These are phyloP conservation scores for Wolfiporia cocos DNA, from an alignment of 1,284 basidiomycete genomes.

Conservation along the genomic window DNA sequence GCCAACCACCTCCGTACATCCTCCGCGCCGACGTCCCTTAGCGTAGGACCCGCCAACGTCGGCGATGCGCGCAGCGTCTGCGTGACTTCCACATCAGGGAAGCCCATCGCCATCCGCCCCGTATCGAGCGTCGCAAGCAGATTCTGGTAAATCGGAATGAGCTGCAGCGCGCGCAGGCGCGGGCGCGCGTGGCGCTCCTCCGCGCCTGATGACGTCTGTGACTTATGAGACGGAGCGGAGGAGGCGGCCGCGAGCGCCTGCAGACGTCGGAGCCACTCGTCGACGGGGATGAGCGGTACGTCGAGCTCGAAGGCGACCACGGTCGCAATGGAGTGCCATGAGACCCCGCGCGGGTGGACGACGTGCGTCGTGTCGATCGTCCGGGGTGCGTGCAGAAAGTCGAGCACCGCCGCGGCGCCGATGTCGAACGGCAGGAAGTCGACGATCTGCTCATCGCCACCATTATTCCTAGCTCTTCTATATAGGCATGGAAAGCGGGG, in stretches of 20 bases:
- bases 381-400: conserved; percentile 2
- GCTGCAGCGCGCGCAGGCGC: neutral
- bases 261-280: conserved; percentile 11
- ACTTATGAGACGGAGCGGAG: neutral
- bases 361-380: neutral
- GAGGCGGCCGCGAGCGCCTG: conserved; percentile 8
- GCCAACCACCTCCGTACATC: neutral
- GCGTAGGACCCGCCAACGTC: neutral
- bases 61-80: neutral
- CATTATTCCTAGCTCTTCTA: conserved; percentile 4
- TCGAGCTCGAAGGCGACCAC: neutral
- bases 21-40: neutral
- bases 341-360: neutral
- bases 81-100: neutral
- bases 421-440: neutral
- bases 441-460: neutral
- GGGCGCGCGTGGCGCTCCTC: neutral
- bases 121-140: neutral
- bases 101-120: neutral
- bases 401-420: neutral
- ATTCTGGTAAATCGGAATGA: neutral
- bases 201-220: neutral
- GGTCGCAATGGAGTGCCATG: neutral
- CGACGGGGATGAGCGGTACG: neutral
- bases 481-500: conserved; percentile 5